Conservation (phyloP, 768 basidiomycete genomes). For the Hygrophorus russula region DNA sequence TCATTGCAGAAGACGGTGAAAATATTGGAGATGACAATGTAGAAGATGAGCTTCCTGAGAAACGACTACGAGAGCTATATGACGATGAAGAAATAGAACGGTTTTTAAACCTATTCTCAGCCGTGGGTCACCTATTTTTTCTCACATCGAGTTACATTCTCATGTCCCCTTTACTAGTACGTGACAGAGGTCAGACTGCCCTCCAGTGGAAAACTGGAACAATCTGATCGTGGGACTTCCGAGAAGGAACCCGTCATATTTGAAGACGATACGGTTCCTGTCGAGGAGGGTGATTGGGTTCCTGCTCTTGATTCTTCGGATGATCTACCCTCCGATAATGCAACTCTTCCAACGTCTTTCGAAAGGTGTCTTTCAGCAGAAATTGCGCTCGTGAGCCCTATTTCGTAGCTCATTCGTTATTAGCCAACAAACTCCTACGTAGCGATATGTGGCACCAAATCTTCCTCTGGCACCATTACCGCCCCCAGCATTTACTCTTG, state of each 20-base stretch:
- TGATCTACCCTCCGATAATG: not conserved
- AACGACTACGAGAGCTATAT: slow-evolving; percentile 44
- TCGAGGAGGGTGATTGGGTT: not conserved
- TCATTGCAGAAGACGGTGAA: not conserved
- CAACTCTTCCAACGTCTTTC: slow-evolving; percentile 1
- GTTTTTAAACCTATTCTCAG: slow-evolving; percentile 50
- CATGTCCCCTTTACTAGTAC: not conserved
- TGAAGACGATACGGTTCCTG: not conserved
- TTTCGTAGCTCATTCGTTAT: slow-evolving; percentile 1
- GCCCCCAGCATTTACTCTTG: slow-evolving; percentile 40
- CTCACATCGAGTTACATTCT: not conserved
- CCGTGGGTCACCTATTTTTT: slow-evolving; percentile 26
- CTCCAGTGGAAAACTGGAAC: no score
- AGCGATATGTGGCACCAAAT: slow-evolving; percentile 32
- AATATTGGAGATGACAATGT: not conserved
- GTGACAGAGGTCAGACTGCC: no score
- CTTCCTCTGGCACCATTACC: slow-evolving; percentile 31
- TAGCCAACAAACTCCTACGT: not conserved
- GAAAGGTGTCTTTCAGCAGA: slow-evolving; percentile 14
- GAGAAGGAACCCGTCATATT: no score
- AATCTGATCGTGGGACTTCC: no score
- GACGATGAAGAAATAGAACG: slow-evolving; percentile 56
- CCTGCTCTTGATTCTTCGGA: not conserved
- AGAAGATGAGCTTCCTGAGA: slow-evolving; percentile 32
- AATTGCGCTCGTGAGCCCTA: slow-evolving; percentile 16